A percentile compares a stretch with the other conserved stretches of the same genome.
phyloP scores from a whole-genome alignment of 2,329 filamentous ascomycete genomes.

The Aureobasidium mangrovei region DNA sequence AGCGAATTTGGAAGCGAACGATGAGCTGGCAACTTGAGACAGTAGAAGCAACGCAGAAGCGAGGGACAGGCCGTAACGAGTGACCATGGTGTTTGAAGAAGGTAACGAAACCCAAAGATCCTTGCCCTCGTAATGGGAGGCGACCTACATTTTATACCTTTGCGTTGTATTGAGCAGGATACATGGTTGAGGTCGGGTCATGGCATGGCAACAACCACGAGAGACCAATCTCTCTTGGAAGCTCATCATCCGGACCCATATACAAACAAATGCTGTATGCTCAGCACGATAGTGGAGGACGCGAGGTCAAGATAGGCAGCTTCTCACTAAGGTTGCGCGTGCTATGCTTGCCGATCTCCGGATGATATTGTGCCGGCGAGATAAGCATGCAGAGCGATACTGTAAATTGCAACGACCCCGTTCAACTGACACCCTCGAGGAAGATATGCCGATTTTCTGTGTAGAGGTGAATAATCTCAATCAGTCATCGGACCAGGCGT shows the following conservation, averaged over 20 bases:
- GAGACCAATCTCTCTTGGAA: not conserved
- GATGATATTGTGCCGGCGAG: no score
- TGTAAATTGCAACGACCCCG: no score
- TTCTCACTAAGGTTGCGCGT: not conserved
- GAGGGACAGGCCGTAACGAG: not conserved
- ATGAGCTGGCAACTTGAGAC: not conserved
- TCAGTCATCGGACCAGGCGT: slow-evolving; percentile 1
- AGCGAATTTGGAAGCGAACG: slow-evolving; percentile 15
- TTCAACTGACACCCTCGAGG: not conserved
- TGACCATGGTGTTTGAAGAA: not conserved
- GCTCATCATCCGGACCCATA: not conserved
- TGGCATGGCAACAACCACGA: not conserved
- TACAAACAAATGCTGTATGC: no score
- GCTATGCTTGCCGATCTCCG: no score
- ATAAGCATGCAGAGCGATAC: no score
- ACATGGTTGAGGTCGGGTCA: not conserved
- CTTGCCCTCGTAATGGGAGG: not conserved
- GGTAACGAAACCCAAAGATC: not conserved
- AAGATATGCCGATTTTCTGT: not conserved
- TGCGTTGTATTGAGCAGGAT: no score
- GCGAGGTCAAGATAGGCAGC: not conserved
- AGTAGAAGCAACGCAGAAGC: slow-evolving; percentile 3
- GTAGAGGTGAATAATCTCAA: not conserved
- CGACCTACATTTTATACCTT: not conserved
- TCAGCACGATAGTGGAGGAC: no score